Percentiles rank a stretch among this genome's conserved stretches.
Evolutionary conservation across 495 filamentous ascomycete genomes (phyloP).

Genomic region (Aspergillus baeticus): DNA sequence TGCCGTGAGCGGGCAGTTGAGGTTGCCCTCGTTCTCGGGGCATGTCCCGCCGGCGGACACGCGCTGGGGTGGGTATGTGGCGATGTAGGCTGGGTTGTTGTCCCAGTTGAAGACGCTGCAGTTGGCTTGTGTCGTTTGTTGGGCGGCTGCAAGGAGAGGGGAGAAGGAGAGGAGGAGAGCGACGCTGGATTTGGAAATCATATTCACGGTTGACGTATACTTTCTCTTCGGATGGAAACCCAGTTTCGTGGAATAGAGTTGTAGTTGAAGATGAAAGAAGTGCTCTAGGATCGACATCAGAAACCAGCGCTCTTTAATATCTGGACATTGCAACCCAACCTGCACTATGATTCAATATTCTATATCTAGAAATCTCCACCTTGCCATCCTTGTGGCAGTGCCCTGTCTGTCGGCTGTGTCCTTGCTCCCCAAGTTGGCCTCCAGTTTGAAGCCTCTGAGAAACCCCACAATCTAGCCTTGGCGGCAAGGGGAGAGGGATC

Average conservation of each 20-base stretch:
- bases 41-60: conserved; percentile 5
- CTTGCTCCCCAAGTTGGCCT: no score
- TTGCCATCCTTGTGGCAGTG: no score
- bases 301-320: no score
- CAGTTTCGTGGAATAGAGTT: not conserved
- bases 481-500: no score
- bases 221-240: not conserved
- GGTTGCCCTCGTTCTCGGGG: not conserved
- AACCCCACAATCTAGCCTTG: no score
- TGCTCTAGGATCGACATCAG: no score
- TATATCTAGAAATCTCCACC: no score
- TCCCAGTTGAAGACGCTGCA: conserved; percentile 15
- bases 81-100: not conserved
- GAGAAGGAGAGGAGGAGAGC: not conserved
- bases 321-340: no score
- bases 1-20: conserved; percentile 6
- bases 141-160: not conserved
- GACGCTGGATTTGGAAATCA: not conserved
- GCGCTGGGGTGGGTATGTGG: not conserved
- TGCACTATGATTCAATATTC: no score
- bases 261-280: not conserved
- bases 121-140: not conserved
- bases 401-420: no score
- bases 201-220: not conserved
- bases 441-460: no score